Evolutionary conservation across 441 rosid species (phyloP).

Genomic region (Adansonia rubrostipa): DNA sequence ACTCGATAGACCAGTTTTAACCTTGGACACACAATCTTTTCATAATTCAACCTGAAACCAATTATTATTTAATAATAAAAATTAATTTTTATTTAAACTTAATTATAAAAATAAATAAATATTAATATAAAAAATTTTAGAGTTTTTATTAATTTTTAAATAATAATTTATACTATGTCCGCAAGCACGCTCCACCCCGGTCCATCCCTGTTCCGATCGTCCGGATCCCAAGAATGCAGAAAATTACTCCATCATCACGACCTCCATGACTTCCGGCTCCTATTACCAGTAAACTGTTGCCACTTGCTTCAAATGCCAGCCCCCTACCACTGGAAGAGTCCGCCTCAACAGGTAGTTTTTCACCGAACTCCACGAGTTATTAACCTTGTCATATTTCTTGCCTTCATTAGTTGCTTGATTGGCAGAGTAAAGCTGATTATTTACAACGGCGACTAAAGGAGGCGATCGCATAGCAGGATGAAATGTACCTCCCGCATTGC

Average conservation of each 20-base stretch:
- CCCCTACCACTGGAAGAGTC: conserved; percentile 60
- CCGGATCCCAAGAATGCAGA: conserved; percentile 57
- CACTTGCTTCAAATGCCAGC: conserved; percentile 55
- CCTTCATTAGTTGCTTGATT: conserved; percentile 51
- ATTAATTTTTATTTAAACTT: too few species aligned
- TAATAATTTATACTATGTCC: too few species aligned
- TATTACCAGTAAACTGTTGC: conserved; percentile 50
- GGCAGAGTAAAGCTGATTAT: conserved; percentile 48
- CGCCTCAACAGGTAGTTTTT: conserved; percentile 49
- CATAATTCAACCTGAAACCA: too few species aligned
- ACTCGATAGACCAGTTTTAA: too few species aligned
- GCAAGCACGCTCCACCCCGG: conserved; percentile 50
- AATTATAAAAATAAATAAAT: too few species aligned
- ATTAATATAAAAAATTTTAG: too few species aligned
- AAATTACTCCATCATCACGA: conserved; percentile 40
- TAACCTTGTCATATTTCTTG: conserved; percentile 47
- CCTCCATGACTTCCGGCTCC: conserved; percentile 45
- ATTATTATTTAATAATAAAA: too few species aligned
- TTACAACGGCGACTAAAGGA: conserved; percentile 46
- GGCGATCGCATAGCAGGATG: conserved; percentile 52
- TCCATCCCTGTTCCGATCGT: conserved; percentile 29
- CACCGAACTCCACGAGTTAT: conserved; percentile 46
- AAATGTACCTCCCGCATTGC: conserved; percentile 32
- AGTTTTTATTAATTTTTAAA: too few species aligned
- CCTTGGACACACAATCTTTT: too few species aligned